These are phyloP conservation scores for Lactifluus subvellereus DNA, from an alignment of 768 basidiomycete genomes.

Conservation along the genomic window DNA sequence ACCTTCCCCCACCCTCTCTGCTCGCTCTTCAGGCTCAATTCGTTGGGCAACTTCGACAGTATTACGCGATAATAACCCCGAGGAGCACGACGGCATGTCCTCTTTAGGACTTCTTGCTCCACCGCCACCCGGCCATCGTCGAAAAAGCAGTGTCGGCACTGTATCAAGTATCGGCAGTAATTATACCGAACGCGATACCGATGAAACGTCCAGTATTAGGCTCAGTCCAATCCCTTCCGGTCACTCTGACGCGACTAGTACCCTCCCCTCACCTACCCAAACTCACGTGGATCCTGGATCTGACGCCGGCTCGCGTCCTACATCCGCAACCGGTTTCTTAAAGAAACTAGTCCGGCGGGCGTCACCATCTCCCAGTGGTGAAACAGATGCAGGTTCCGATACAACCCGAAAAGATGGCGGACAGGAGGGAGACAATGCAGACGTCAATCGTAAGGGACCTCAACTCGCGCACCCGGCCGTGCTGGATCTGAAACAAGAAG, in stretches of 20 bases:
- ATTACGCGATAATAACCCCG: slow-evolving; percentile 65
- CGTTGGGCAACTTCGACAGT: slow-evolving; percentile 52
- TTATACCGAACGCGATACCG: slow-evolving; percentile 34
- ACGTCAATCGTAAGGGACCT: slow-evolving; percentile 10
- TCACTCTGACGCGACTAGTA: slow-evolving; percentile 33
- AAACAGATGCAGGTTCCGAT: slow-evolving; percentile 8
- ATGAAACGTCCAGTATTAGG: slow-evolving; percentile 16
- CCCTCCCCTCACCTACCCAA: slow-evolving; percentile 35
- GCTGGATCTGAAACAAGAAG: slow-evolving; percentile 35
- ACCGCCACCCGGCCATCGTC: slow-evolving; percentile 36
- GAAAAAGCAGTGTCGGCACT: slow-evolving; percentile 57
- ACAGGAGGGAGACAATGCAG: slow-evolving; percentile 25
- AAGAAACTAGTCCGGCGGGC: slow-evolving; percentile 14
- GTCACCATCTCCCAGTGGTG: slow-evolving; percentile 23
- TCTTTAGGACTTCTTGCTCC: slow-evolving; percentile 48
- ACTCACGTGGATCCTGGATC: slow-evolving; percentile 38
- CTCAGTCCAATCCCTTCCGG: slow-evolving; percentile 25
- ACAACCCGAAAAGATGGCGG: slow-evolving; percentile 20
- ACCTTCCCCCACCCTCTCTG: slow-evolving; percentile 74
- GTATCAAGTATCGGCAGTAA: slow-evolving; percentile 46
- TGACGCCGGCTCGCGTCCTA: slow-evolving; percentile 25
- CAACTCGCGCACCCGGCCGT: slow-evolving; percentile 26
- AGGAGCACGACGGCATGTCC: slow-evolving; percentile 46
- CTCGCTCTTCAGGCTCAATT: slow-evolving; percentile 44
- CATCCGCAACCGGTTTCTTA: slow-evolving; percentile 25